Evolutionary conservation across 352 stramenopile genomes (phyloP), one percentile per base, ranked within the genome.

Genomic region (Thalassiosira livingstoniorum): DNA sequence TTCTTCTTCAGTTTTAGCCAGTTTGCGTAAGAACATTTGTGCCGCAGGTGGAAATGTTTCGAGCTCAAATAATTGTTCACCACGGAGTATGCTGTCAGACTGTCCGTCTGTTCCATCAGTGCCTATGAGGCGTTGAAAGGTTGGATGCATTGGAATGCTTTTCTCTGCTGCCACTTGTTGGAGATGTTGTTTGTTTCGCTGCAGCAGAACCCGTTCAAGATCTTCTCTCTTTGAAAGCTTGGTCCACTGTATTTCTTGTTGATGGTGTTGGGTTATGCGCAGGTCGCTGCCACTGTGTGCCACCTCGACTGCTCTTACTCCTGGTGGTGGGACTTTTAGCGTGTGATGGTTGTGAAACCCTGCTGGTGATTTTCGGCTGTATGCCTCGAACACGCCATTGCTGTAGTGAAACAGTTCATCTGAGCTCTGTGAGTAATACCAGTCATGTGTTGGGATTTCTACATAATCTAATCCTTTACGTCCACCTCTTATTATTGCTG

Each of bases 171-270:
- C 21, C 15, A 37, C 63, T 25, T 84, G 76, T 37, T 78, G 68
- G 11, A 84, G 43, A 43, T 84, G 68, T 0, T 68, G 0, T 35
- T 71, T 69, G 29, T 84, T 79, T n/a, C 68, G 31, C 54, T 69
- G 23, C 0, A 75, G 15, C 0, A 84, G 42, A 23, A 37, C 7
- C 1, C 15, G 0, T 61, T 84, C 76, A 42, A 84, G 66, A 7
- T 78, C 32, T 0, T 7, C 10, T 5, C 39, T 45, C 0, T 31
- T 15, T 7, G 43, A 70, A 2, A 78, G 23, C 5, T 76, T 43
- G 0, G 23, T n/a, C 64, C 74, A 82, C 21, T 67, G 39, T 34
- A 18, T 18, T 32, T 42, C 25, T 0, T 32, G 29, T 7, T 51
- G 60, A 15, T 18, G 39, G 39, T 47, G 39, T 18, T 15, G 35